These are phyloP conservation scores for Diversispora eburnea DNA, from an alignment of 192 early-diverging fungal species.

Conservation along the genomic window DNA sequence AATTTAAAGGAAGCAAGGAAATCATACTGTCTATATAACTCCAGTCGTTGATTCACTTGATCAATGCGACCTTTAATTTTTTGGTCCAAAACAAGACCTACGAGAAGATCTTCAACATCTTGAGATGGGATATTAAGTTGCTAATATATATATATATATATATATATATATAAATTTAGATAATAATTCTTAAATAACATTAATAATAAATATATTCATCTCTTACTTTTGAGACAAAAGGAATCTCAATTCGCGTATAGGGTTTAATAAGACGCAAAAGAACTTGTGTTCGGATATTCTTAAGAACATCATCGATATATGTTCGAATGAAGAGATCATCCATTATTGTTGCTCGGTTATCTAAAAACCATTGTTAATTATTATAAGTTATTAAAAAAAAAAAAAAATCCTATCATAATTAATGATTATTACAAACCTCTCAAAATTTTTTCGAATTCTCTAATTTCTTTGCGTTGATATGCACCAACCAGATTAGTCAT, in stretches of 20 bases:
- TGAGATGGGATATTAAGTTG: conserved; percentile 72
- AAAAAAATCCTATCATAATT: background rate
- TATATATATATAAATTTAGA: too few species aligned
- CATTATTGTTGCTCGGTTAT: conserved; percentile 74
- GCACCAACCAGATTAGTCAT: conserved; percentile 90
- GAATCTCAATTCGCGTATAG: conserved; percentile 87
- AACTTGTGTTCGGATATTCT: conserved; percentile 91
- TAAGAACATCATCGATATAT: conserved; percentile 89
- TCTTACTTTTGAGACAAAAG: conserved; percentile 70
- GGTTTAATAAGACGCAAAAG: conserved; percentile 81
- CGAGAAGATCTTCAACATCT: conserved; percentile 84
- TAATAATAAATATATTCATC: background rate
- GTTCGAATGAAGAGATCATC: conserved; percentile 85
- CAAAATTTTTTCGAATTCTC: conserved; percentile 85
- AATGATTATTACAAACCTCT: conserved; percentile 33
- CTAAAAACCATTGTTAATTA: conserved; percentile 28
- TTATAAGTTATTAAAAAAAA: background rate
- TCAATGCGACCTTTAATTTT: conserved; percentile 84
- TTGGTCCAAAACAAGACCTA: conserved; percentile 84
- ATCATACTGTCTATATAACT: conserved; percentile 66
- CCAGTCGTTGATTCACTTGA: conserved; percentile 80
- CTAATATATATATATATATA: too few species aligned
- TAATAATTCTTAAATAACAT: background rate
- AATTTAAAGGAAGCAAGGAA: background rate
- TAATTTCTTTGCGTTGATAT: conserved; percentile 85